Evolutionary conservation across 2,329 filamentous ascomycete species (phyloP), one percentile per base, ranked within the genome.

Genomic region (Pyricularia sp.): DNA sequence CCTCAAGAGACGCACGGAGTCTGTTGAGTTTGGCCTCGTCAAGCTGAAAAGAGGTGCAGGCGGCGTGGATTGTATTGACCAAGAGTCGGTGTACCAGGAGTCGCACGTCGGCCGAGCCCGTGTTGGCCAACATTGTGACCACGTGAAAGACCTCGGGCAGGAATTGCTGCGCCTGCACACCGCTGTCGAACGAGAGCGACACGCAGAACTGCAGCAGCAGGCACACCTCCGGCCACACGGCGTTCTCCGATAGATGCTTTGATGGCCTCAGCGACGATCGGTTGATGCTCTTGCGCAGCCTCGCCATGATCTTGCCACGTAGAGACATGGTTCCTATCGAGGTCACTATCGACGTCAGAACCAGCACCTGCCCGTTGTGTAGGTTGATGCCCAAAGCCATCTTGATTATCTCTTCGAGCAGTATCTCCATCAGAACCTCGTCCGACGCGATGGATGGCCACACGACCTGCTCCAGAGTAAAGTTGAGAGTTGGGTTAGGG

Each of bases 141-240:
- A 91, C 82, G 76, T 91, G 89, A 75, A 91, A 91, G 64, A 91
- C 82, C 74, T 91, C 89, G 0, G 89, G 88, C 6, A 91, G 78
- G 72, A 87, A 91, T 64, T 90, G 80, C 75, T 91, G 88, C 4
- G 88, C 84, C 76, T 91, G 89, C 17, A 89, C 83, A 26, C 88
- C 86, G 71, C 85, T 88, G 75, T 90, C 86, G 72, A 91, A 91
- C 1, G 89, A 91, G 67, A 90, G 79, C 1, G 88, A 85, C 17
- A 90, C 79, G 70, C 87, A 90, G 71, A 91, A 88, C 64, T 88
- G 86, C 66, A 91, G 79, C 36, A 91, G 79, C 64, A 90, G 83
- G 74, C 88, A 90, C 31, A 91, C 87, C 76, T 91, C 89, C n/a
- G 83, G 79, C 89, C 89, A 91, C 10, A 90, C 88, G 1, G 84